Evolutionary conservation across 1,139 yeast species (phyloP).

Genomic region (Candida albicans): DNA sequence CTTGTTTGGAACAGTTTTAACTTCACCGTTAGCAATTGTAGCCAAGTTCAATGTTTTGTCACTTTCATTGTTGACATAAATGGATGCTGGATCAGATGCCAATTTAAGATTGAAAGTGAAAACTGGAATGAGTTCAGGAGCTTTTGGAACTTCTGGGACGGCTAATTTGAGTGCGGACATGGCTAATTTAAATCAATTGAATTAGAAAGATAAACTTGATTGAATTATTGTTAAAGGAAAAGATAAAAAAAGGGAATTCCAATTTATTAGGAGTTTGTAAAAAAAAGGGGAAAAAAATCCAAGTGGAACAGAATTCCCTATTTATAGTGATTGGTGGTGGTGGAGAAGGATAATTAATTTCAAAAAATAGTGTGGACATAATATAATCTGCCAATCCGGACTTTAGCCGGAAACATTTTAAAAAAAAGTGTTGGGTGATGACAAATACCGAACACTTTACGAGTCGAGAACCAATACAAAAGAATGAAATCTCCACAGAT

Average conservation of each 20-base stretch:
- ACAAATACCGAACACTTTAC: too few species aligned
- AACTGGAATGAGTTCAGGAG: slow-evolving; percentile 32
- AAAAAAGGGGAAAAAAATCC: neutral
- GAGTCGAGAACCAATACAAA: too few species aligned
- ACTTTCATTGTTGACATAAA: slow-evolving; percentile 18
- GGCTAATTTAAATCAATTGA: neutral
- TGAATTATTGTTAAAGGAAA: neutral
- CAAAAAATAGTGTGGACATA: too few species aligned
- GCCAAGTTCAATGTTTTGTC: slow-evolving; percentile 22
- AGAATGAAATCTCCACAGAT: too few species aligned
- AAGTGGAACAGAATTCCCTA: too few species aligned
- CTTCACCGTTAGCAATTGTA: slow-evolving; percentile 27
- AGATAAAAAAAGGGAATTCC: neutral
- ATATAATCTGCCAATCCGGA: too few species aligned
- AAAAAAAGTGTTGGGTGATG: too few species aligned
- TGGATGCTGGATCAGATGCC: slow-evolving; percentile 16
- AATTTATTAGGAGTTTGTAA: neutral
- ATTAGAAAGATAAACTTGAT: neutral
- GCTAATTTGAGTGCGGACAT: slow-evolving; percentile 11
- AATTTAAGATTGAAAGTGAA: slow-evolving; percentile 28
- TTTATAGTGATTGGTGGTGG: too few species aligned
- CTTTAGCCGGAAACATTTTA: too few species aligned
- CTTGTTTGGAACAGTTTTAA: slow-evolving; percentile 29
- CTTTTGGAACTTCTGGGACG: slow-evolving; percentile 16
- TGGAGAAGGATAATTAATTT: too few species aligned